Evolutionary conservation across 805 yeast species (phyloP).

Genomic region (Saccharomycopsis vini): DNA sequence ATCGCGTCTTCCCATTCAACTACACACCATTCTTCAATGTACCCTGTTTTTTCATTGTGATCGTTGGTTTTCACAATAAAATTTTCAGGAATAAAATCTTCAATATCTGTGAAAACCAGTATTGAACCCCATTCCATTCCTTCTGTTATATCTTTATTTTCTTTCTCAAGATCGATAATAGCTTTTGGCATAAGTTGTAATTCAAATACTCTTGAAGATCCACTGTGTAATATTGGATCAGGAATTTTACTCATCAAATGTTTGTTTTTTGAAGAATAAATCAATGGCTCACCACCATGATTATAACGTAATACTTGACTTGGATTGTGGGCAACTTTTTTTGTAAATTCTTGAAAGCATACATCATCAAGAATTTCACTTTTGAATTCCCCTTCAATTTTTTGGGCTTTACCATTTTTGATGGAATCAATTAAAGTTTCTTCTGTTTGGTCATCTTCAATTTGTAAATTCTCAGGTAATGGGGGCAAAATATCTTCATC

Average conservation of each 20-base stretch:
- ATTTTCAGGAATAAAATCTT: slow-evolving; percentile 44
- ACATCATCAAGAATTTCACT: slow-evolving; percentile 60
- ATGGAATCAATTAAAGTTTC: slow-evolving; percentile 27
- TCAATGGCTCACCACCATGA: slow-evolving; percentile 65
- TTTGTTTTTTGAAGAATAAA: slow-evolving; percentile 47
- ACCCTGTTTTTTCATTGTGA: slow-evolving; percentile 53
- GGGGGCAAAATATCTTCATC: slow-evolving; percentile 38
- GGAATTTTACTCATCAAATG: slow-evolving; percentile 50
- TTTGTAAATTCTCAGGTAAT: slow-evolving; percentile 43
- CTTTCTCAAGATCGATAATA: slow-evolving; percentile 68
- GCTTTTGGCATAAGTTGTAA: slow-evolving; percentile 92
- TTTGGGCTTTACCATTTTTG: slow-evolving; percentile 4
- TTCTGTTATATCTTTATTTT: slow-evolving; percentile 35
- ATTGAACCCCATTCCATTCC: slow-evolving; percentile 99
- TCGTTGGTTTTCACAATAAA: too few species aligned
- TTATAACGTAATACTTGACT: slow-evolving; percentile 82
- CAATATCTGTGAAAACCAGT: slow-evolving; percentile 65
- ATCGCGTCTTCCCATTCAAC: slow-evolving; percentile 72
- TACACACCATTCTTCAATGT: slow-evolving; percentile 70
- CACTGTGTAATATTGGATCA: slow-evolving; percentile 49
- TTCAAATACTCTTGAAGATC: slow-evolving; percentile 52
- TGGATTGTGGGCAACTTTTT: slow-evolving; percentile 71
- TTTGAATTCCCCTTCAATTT: slow-evolving; percentile 35
- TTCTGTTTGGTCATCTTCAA: slow-evolving; percentile 45
- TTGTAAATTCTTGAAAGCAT: slow-evolving; percentile 70